Base-by-base conservation (phyloP, 768 basidiomycete species). In the Ramaria rubella region DNA sequence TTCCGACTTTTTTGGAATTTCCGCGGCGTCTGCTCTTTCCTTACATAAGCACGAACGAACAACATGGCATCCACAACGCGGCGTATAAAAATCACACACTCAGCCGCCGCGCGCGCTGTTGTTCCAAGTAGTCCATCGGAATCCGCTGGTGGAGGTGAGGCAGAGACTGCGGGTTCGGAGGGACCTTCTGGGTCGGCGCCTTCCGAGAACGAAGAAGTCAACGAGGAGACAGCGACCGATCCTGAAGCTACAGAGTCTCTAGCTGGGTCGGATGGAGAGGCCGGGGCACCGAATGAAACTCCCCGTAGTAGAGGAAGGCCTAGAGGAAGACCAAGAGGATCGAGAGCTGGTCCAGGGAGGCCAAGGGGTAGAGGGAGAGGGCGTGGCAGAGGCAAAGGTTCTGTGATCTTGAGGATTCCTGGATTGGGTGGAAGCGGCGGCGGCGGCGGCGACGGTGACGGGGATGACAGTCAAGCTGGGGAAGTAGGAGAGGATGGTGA, bases 341-440 rank as follows among this genome's bases (percentile, higher is more conserved):
- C 58, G n/a, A 58, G 62, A 4, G 70, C 70, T 5, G 51, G 50
- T 5, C 51, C 59, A 19, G 62, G 59, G 31, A 49, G 62, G 45
- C 58, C 49, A 23, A 26, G 57, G 24, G 61, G 56, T 21, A 65
- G 70, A 29, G 70, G 67, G 5, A 69, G 67, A 44, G 73, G 60
- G 0, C 58, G 61, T 7, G 70, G 70, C 3, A 70, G 78, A 33
- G 77, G 75, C 1, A 68, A 77, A 7, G 76, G 76, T 23, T 66
- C 64, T 49, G 65, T 66, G 9, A 49, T 69, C 42, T 71, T 64
- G 3, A 65, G 33, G 49, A 65, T 54, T 17, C 64, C 64, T n/a
- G 67, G 68, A n/a, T 72, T 73, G 44, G 71, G 63, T 65, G 30
- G 67, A 62, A 1, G 72, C 52, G 23, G 75, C 63, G 17, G 62